A percentile compares a stretch with the other conserved stretches of the same genome.
phyloP scores from a whole-genome alignment of 176 grass and related monocot species.

The Eragrostis curvula region DNA sequence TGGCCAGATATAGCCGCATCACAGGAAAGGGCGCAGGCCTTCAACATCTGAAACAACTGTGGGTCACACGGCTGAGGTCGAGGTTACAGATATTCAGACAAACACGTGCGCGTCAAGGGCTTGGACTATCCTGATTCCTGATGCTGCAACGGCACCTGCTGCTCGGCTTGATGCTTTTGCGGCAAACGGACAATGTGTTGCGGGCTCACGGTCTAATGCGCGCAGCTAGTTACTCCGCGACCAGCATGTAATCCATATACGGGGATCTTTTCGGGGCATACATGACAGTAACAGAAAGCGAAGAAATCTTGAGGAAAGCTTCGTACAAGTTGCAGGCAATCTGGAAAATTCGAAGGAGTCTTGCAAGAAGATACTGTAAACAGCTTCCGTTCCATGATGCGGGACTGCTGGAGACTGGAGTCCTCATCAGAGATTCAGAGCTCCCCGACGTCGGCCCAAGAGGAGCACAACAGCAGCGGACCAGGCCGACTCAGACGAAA shows the following conservation, averaged over 20 bases:
- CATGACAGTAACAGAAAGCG: not conserved
- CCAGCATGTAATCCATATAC: not conserved
- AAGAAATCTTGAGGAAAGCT: not conserved
- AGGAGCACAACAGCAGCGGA: too few relatives aligned
- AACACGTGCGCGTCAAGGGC: not conserved
- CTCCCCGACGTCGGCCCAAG: too few relatives aligned
- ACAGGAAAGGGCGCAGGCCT: too few relatives aligned
- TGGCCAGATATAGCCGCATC: too few relatives aligned
- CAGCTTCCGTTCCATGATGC: too few relatives aligned
- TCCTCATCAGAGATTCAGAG: too few relatives aligned
- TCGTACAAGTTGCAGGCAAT: too few relatives aligned
- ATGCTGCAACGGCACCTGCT: not conserved
- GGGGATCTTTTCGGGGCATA: not conserved
- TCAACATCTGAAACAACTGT: not conserved
- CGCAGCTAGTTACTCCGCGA: not conserved
- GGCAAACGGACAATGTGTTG: not conserved
- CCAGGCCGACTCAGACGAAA: too few relatives aligned
- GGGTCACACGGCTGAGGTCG: not conserved
- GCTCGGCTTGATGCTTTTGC: not conserved
- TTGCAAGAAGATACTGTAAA: too few relatives aligned
- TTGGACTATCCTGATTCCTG: not conserved
- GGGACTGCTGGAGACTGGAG: too few relatives aligned
- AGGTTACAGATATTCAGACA: not conserved
- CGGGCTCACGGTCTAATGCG: not conserved
- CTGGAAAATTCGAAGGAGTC: too few relatives aligned